Base-by-base conservation (phyloP, 2,329 filamentous ascomycete genomes). In the Fusarium sarcochroum region DNA sequence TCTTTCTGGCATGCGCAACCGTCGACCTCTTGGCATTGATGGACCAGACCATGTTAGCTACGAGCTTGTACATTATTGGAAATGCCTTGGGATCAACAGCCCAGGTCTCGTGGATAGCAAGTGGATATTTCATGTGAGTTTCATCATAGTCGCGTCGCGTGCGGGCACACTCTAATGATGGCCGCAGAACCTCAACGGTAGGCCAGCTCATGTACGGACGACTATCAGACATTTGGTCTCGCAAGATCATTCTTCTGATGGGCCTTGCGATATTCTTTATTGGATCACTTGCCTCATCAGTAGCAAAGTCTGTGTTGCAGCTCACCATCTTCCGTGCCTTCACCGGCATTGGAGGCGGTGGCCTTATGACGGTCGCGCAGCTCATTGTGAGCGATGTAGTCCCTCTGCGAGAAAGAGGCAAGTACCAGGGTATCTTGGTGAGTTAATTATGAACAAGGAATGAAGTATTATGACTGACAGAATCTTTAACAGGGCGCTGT, bases 361-460 rank as follows among this genome's bases (percentile, higher is more conserved):
- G 91, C 3, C 89, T 93, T 83, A 90, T 88, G 47, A 90, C 90
- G 0, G 87, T 93, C 44, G 88, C 90, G 10, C 87, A 85, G 54
- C 90, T 94, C 37, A 81, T 94, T 60, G 80, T 94, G 70, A 91
- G 87, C 64, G 92, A 94, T 76, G 84, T 93, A 14, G 86, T 94
- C 2, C 86, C 90, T 0, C 80, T 93, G 21, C 82, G 90, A 6
- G 87, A 93, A 60, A 82, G 91, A 57, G 92, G 91, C 1, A 85
- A 90, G 18, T 94, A 91, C 85, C 92, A 94, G 76, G 91, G 91
- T 1, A 78, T 81, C 57, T 56, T 85, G 64, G 86, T 81, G 60
- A 58, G 75, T 57, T 3, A 4, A 2, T 1, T 4, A 5, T 9
- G 1, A 6, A 3, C n/a, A 2, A 3, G 2, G 0, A 18, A 23